phyloP scores from a whole-genome alignment of 768 basidiomycete species.

The Boletus reticulatus region DNA sequence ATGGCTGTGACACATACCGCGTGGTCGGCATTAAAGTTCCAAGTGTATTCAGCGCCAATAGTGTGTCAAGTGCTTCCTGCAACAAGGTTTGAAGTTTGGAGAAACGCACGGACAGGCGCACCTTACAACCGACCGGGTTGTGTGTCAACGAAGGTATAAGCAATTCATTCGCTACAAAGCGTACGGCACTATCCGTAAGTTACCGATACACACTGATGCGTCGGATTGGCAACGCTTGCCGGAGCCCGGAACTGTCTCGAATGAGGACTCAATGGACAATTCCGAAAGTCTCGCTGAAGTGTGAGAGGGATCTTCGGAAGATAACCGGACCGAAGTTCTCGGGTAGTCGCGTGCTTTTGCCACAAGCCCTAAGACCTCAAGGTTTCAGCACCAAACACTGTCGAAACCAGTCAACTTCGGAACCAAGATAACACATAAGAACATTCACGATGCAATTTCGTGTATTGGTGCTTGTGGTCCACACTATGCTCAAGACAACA shows the following conservation, averaged over 20 bases:
- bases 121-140: constrained; percentile 24
- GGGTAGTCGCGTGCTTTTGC: not conserved
- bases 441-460: constrained; percentile 11
- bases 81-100: constrained; percentile 21
- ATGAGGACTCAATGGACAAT: not conserved
- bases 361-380: not conserved
- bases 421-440: constrained; percentile 8
- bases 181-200: constrained; percentile 15
- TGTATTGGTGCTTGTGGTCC: constrained; percentile 16
- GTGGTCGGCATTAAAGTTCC: constrained; percentile 1
- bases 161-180: constrained; percentile 25
- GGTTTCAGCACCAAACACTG: constrained; percentile 10
- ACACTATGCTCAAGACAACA: constrained; percentile 16
- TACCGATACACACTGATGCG: constrained; percentile 3
- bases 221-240: constrained; percentile 4
- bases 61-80: constrained; percentile 1
- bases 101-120: constrained; percentile 14
- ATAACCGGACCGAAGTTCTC: not conserved
- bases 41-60: not conserved
- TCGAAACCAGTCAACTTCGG: constrained; percentile 6
- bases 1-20: constrained; percentile 11
- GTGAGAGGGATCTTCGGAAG: not conserved
- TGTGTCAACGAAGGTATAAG: constrained; percentile 14
- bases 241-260: not conserved
- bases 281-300: too few relatives aligned